Evolutionary conservation across 345 rosid genomes (phyloP), one percentile per base, ranked within the genome.

Genomic region (Psidium friedrichsthalianum): DNA sequence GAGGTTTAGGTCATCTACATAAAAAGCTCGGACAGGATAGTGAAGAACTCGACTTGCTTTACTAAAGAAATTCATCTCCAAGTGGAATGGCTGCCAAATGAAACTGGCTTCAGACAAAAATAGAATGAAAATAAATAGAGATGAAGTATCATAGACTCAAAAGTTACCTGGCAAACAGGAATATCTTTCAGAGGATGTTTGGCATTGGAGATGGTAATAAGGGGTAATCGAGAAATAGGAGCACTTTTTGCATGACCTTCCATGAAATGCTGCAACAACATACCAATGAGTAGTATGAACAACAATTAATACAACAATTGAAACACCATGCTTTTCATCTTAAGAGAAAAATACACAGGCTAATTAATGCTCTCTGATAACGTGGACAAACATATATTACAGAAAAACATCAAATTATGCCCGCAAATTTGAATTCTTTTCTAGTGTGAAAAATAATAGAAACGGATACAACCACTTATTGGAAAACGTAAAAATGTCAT

Each of bases 31-130:
- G 85, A 91, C 93, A 89, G 99, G 99, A 88, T 96, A 97, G 89
- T 97, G 99, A 89, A 97, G 98, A 82, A 97, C 94, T 87, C 99
- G 91, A 87, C 93, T 97, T 92, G 95, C 98, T 90, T 90, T 95
- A 88, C 93, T 96, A 87, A 97, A 97, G 91, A 96, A 95, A 94
- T 97, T 97, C 86, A 97, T 94, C 94, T 96, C 99, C 98, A 97
- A 87, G 89, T 96, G 99, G 89, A 95, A 92, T 86, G 98, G 99
- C 99, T 97, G 95, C 88, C 91, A 89, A 49, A 88, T 89, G 85
- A 83, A 86, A 85, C 76, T 78, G 86, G 78, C 61, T 85, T 90
- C 88, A 92, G 88, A 87, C 84, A 86, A 81, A 87, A 78, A 52
- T 85, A 84, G 61, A 83, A 57, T 84, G 80, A 87, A 84, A 51